A percentile compares a stretch with the other conserved stretches of the same genome.
phyloP scores from a whole-genome alignment of 208 protist species.

The Trypanosoma boissoni region DNA sequence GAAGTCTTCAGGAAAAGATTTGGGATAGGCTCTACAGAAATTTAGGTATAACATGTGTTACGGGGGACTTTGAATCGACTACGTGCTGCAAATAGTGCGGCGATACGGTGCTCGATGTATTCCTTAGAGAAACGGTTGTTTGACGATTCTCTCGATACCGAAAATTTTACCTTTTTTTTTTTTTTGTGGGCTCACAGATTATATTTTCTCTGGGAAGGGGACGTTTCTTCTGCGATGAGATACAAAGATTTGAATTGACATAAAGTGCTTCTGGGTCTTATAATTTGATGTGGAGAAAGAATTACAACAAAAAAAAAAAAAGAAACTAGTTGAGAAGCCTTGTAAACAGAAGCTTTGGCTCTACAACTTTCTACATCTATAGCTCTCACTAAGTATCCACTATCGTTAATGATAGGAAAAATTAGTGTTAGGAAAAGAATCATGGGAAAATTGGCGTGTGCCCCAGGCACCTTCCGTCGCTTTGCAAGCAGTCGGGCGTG shows the following conservation, averaged over 20 bases:
- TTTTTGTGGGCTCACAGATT: slow-evolving; percentile 41
- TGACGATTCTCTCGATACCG: slow-evolving; percentile 40
- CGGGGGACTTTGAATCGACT: slow-evolving; percentile 60
- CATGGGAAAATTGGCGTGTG: too few species aligned
- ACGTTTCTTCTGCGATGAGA: slow-evolving; percentile 33
- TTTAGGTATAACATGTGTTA: slow-evolving; percentile 84
- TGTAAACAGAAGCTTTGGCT: background rate
- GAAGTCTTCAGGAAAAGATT: slow-evolving; percentile 55
- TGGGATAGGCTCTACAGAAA: slow-evolving; percentile 62
- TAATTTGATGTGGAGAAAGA: background rate
- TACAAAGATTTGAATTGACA: background rate
- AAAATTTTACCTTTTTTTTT: slow-evolving; percentile 25
- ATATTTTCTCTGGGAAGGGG: slow-evolving; percentile 31
- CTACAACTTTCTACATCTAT: background rate
- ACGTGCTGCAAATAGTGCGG: slow-evolving; percentile 60
- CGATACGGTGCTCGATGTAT: slow-evolving; percentile 48
- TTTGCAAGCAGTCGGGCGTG: too few species aligned
- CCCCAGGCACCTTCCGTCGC: too few species aligned
- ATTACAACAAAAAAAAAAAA: background rate
- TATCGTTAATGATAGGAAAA: too few species aligned
- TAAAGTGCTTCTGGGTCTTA: background rate
- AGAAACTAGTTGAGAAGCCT: background rate
- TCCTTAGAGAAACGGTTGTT: slow-evolving; percentile 37
- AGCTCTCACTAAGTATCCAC: background rate
- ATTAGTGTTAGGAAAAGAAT: too few species aligned